Base-by-base conservation (phyloP, 306 rosid genomes). In the Hippophae gyantsensis region DNA sequence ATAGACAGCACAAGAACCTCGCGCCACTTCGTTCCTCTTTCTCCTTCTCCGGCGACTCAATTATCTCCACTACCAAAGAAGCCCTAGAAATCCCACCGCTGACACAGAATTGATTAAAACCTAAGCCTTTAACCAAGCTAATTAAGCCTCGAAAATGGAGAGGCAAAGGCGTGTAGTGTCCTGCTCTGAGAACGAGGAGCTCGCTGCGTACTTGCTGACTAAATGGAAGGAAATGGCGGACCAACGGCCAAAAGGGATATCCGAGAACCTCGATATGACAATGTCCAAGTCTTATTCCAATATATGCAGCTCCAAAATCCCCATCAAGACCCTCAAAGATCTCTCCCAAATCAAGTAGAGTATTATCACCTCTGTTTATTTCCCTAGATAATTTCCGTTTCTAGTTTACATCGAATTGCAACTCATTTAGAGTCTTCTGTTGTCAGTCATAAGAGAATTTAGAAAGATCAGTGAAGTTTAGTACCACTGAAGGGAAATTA, bases 281-380 rank as follows among this genome's bases (percentile, higher is more conserved):
- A 83, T 90, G 14, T 79, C 89, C 23, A 90, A 87, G 69, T 96
- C 98, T 3, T 90, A 87, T 61, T 62, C 72, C 66, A 90, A 85
- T 61, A 43, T 90, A 45, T 83, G 89, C 60, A 74, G 59, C 81
- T 87, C 89, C 63, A 83, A 71, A 75, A 72, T 25, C 57, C 80
- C 92, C 6, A 74, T 90, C 69, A 70, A 14, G 59, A 85, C 87
- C 50, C 74, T 87, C 73, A 85, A 76, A 63, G 95, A 92, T 12
- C 82, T 92, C 60, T 85, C 95, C 54, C 75, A 66, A 49, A 68
- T 87, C 78, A 92, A 85, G 98, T 92, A 4, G 76, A 6, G 83
- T 69, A 13, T 14, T 11, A 48, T 25, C 9, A 3, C 43, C 0
- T 42, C n/a, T 38, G 14, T 66, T 69, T 26, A 10, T 2, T 43